Evolutionary conservation across 2,329 filamentous ascomycete genomes (phyloP).

Genomic region (Lecanicillium sp.): DNA sequence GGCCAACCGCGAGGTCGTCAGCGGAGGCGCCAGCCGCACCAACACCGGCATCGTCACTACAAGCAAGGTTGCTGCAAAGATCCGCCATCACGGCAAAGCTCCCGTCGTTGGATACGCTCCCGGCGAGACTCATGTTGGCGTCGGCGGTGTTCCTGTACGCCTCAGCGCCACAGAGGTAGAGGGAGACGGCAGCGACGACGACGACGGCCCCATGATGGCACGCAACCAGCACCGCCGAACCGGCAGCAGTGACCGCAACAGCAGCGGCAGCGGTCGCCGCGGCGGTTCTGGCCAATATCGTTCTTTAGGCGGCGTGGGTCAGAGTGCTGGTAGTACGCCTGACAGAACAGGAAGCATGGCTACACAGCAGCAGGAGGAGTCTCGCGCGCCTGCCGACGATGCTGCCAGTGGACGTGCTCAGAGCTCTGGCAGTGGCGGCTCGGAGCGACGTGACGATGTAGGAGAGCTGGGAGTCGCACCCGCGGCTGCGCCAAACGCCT

Average conservation of each 20-base stretch:
- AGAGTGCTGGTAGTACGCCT: slow-evolving; percentile 48
- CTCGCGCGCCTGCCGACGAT: slow-evolving; percentile 25
- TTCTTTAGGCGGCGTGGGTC: slow-evolving; percentile 37
- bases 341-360: slow-evolving; percentile 45
- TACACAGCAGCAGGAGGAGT: slow-evolving; percentile 28
- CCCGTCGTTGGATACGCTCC: slow-evolving; percentile 72
- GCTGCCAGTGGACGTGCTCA: slow-evolving; percentile 37
- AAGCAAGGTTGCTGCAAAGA: slow-evolving; percentile 71
- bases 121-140: slow-evolving; percentile 63
- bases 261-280: slow-evolving; percentile 42
- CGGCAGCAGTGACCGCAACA: slow-evolving; percentile 69
- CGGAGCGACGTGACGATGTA: slow-evolving; percentile 51
- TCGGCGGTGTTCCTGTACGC: slow-evolving; percentile 78
- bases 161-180: slow-evolving; percentile 94
- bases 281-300: slow-evolving; percentile 30
- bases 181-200: slow-evolving; percentile 74
- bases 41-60: slow-evolving; percentile 54
- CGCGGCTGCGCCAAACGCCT: slow-evolving; percentile 49
- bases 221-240: slow-evolving; percentile 59
- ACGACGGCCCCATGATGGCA: slow-evolving; percentile 41
- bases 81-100: slow-evolving; percentile 68
- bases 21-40: slow-evolving; percentile 46
- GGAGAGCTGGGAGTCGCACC: slow-evolving; percentile 43
- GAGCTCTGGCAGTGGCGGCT: slow-evolving; percentile 45
- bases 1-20: slow-evolving; percentile 75